Evolutionary conservation across 352 stramenopile species (phyloP).

Genomic region (Pythium biforme): DNA sequence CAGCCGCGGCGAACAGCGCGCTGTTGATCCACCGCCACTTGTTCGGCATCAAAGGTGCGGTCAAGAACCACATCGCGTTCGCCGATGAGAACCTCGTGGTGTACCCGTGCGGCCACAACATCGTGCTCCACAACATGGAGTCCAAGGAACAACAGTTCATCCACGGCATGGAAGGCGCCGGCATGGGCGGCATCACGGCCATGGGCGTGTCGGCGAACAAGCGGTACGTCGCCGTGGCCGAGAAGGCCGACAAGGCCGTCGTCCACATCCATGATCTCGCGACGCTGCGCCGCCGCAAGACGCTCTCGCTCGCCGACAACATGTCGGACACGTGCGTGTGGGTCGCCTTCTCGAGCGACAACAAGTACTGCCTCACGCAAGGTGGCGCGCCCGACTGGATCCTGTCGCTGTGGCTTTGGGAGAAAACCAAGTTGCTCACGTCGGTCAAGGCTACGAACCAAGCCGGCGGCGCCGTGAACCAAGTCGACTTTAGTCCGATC

Average conservation of each 20-base stretch:
- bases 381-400: conserved; percentile 89
- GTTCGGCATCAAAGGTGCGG: conserved; percentile 80
- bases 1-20: conserved; percentile 12
- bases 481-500: conserved; percentile 88
- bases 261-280: conserved; percentile 91
- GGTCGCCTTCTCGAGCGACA: conserved; percentile 89
- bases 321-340: conserved; percentile 74
- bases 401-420: conserved; percentile 90
- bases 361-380: conserved; percentile 90
- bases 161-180: conserved; percentile 75
- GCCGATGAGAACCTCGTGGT: conserved; percentile 84
- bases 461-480: conserved; percentile 69
- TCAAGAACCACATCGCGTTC: conserved; percentile 85
- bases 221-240: conserved; percentile 87
- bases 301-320: conserved; percentile 76
- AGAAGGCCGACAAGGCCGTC: conserved; percentile 75
- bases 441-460: conserved; percentile 72
- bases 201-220: conserved; percentile 81
- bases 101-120: conserved; percentile 88
- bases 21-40: conserved; percentile 68
- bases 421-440: conserved; percentile 89
- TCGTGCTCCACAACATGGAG: conserved; percentile 88
- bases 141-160: conserved; percentile 91
- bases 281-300: conserved; percentile 84
- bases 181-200: conserved; percentile 80